A percentile compares a stretch with the other conserved stretches of the same genome.
phyloP scores from a whole-genome alignment of 331 rosid species.

The Arachis monticola region DNA sequence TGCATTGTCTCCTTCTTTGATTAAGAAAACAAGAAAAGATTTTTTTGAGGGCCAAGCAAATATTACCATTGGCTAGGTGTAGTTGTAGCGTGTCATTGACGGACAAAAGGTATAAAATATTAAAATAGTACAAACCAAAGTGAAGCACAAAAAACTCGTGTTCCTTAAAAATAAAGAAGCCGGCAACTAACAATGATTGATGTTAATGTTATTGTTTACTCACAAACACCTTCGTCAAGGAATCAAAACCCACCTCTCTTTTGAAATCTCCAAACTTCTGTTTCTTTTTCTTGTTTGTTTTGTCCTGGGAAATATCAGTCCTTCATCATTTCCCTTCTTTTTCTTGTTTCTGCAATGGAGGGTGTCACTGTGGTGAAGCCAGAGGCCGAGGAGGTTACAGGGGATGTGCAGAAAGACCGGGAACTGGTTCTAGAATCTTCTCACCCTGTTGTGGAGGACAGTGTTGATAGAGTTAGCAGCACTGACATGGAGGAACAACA shows the following conservation, averaged over 20 bases:
- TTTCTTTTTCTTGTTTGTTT: no score
- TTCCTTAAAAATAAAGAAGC: constrained; percentile 14
- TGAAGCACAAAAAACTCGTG: constrained; percentile 42
- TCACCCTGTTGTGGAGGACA: constrained; percentile 11
- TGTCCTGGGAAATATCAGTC: background rate
- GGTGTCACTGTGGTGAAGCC: constrained; percentile 36
- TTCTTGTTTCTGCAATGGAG: constrained; percentile 15
- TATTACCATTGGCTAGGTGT: background rate
- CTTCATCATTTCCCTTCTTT: background rate
- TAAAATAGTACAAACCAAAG: background rate
- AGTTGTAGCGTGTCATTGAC: background rate
- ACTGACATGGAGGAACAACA: constrained; percentile 4
- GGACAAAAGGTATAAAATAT: background rate
- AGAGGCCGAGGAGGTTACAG: constrained; percentile 20
- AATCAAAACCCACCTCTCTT: constrained; percentile 32
- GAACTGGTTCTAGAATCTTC: constrained; percentile 29
- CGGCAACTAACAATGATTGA: constrained; percentile 4
- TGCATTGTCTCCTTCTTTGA: background rate
- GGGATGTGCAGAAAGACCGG: constrained; percentile 6
- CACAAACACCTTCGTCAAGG: constrained; percentile 6
- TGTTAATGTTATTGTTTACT: background rate
- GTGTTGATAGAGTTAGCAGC: background rate
- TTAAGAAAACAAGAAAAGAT: background rate
- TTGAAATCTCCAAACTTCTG: constrained; percentile 12
- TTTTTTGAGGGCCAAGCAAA: background rate